These are phyloP conservation scores for Leccinum rimulosum DNA, from an alignment of 768 basidiomycete species.

Conservation along the genomic window DNA sequence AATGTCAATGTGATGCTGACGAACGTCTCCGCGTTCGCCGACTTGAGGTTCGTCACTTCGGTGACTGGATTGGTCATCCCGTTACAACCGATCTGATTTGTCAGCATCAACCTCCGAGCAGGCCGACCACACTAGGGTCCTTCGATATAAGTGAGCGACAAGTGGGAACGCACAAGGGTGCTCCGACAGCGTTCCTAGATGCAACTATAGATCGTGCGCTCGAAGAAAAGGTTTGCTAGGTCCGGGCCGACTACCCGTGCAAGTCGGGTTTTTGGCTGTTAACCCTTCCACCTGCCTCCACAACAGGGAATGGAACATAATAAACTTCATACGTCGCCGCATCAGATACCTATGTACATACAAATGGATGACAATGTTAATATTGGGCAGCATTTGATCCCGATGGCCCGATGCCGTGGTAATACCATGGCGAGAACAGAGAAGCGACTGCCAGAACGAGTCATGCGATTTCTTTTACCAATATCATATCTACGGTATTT, in stretches of 20 bases:
- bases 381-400: not conserved
- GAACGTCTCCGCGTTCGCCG: not conserved
- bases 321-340: not conserved
- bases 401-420: not conserved
- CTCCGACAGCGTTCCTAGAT: not conserved
- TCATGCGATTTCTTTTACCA: conserved; percentile 5
- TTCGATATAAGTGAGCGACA: not conserved
- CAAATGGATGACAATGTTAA: not conserved
- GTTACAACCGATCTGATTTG: conserved; percentile 3
- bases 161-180: not conserved
- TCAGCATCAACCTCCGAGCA: conserved; percentile 1
- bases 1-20: too few relatives aligned
- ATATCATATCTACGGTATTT: conserved; percentile 4
- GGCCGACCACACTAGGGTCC: too few relatives aligned
- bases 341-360: not conserved
- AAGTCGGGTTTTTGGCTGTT: not conserved
- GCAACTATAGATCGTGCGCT: not conserved
- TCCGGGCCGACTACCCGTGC: not conserved
- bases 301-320: not conserved
- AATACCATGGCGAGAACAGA: not conserved
- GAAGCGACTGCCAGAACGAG: conserved; percentile 1
- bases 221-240: not conserved
- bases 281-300: not conserved
- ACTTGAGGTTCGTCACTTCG: not conserved
- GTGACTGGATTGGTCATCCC: conserved; percentile 20